Percentiles rank a stretch among this genome's conserved stretches.
Conservation (phyloP, 129 eudicot genomes). For the Tagetes patula region DNA sequence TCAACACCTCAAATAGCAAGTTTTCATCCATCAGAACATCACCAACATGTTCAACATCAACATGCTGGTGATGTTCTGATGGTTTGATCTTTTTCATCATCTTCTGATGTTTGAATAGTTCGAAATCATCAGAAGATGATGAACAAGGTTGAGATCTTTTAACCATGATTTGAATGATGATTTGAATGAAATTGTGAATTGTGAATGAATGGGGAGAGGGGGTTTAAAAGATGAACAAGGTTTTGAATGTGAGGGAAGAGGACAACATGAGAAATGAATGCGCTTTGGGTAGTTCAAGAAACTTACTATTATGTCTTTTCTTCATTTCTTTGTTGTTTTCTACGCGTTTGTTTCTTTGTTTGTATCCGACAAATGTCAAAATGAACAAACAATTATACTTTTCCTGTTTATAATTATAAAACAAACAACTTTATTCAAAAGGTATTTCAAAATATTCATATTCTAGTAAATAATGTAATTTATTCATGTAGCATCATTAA, state of each 20-base stretch:
- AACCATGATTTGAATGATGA: neutral
- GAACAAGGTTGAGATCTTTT: constrained; percentile 27
- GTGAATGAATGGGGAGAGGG: constrained; percentile 6
- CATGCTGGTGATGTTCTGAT: neutral
- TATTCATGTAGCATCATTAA: too few species aligned
- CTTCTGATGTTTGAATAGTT: neutral
- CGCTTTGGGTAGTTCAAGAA: constrained; percentile 39
- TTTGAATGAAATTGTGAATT: neutral
- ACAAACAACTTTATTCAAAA: constrained; percentile 16
- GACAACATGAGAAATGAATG: constrained; percentile 65
- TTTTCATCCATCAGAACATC: constrained; percentile 64
- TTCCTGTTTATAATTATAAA: constrained; percentile 10
- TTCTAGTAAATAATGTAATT: neutral
- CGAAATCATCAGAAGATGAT: neutral
- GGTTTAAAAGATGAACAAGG: constrained; percentile 32
- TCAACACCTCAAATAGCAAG: constrained; percentile 62
- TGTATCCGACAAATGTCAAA: constrained; percentile 31
- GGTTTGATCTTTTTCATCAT: constrained; percentile 18
- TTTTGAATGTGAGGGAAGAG: constrained; percentile 47
- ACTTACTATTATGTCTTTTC: constrained; percentile 48
- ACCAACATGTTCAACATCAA: too few species aligned
- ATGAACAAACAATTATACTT: constrained; percentile 17
- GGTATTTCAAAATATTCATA: neutral
- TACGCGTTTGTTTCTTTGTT: constrained; percentile 23
- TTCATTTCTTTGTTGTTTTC: constrained; percentile 36